These are phyloP conservation scores for Pythium biforme DNA, from an alignment of 352 stramenopile species.

Conservation along the genomic window DNA sequence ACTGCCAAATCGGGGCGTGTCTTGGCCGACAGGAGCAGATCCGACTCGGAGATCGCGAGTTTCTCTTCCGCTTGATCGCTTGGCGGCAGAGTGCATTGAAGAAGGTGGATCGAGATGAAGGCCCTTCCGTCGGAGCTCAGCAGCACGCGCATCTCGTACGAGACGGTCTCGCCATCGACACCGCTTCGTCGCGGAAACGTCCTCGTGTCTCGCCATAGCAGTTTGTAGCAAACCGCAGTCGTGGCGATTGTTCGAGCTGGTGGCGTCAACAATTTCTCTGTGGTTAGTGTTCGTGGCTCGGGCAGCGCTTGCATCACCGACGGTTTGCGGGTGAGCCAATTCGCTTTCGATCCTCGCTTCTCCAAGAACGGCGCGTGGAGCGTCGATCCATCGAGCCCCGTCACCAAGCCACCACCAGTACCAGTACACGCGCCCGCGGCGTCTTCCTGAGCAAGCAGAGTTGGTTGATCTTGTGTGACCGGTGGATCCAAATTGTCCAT, in stretches of 20 bases:
- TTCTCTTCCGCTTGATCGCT: neutral
- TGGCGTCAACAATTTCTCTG: neutral
- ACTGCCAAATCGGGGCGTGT: slow-evolving; percentile 21
- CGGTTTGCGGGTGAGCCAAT: slow-evolving; percentile 12
- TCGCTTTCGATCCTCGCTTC: slow-evolving; percentile 16
- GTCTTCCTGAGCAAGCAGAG: neutral
- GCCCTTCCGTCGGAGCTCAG: slow-evolving; percentile 37
- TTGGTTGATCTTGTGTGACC: neutral
- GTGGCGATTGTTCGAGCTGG: neutral
- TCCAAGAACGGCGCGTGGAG: slow-evolving; percentile 23
- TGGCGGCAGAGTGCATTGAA: neutral
- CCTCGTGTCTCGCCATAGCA: slow-evolving; percentile 41
- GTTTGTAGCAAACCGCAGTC: slow-evolving; percentile 38
- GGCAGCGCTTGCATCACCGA: neutral
- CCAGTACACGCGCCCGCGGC: too few species aligned
- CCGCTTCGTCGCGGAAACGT: slow-evolving; percentile 6
- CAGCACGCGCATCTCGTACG: slow-evolving; percentile 32
- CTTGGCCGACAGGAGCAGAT: slow-evolving; percentile 19
- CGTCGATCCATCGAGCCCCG: neutral
- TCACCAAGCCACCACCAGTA: neutral
- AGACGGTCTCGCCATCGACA: neutral
- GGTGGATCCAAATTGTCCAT: too few species aligned
- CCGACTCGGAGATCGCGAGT: slow-evolving; percentile 11
- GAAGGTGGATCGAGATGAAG: slow-evolving; percentile 21
- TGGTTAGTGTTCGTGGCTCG: too few species aligned